Evolutionary conservation across 257 asterid genomes (phyloP).

Genomic region (Misopates orontium): DNA sequence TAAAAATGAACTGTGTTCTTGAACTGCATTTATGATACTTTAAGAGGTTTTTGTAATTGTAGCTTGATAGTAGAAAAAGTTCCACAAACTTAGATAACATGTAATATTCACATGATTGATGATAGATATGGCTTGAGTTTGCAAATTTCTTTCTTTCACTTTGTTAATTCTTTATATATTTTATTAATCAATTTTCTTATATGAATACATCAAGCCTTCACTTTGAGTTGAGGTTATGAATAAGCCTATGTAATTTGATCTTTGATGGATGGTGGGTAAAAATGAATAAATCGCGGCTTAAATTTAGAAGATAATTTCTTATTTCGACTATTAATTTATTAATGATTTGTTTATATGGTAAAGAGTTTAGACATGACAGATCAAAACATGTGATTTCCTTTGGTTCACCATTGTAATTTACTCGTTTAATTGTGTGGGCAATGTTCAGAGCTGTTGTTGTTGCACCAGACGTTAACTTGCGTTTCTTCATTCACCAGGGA

Average conservation of each 20-base stretch:
- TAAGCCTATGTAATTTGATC: too few species aligned
- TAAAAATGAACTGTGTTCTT: too few species aligned
- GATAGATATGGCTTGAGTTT: background rate
- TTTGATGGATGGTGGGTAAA: too few species aligned
- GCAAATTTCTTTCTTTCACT: background rate
- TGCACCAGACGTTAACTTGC: slow-evolving; percentile 25
- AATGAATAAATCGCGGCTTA: too few species aligned
- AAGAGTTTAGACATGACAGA: slow-evolving; percentile 5
- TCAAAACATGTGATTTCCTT: background rate
- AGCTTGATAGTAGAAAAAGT: too few species aligned
- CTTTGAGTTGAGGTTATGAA: too few species aligned
- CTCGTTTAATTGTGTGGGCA: slow-evolving; percentile 29
- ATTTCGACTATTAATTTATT: background rate
- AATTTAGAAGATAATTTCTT: background rate
- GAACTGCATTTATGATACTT: too few species aligned
- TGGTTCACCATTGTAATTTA: background rate
- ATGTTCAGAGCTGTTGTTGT: slow-evolving; percentile 33
- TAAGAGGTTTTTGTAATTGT: too few species aligned
- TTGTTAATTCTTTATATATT: background rate
- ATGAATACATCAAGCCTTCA: background rate
- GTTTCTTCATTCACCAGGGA: slow-evolving; percentile 30
- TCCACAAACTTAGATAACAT: too few species aligned
- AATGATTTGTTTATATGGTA: too few species aligned
- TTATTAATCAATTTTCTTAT: background rate
- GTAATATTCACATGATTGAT: background rate